A percentile compares a stretch with the other conserved stretches of the same genome.
Conservation (phyloP, 83 land plant genomes). For the Isoetes engelmannii region DNA sequence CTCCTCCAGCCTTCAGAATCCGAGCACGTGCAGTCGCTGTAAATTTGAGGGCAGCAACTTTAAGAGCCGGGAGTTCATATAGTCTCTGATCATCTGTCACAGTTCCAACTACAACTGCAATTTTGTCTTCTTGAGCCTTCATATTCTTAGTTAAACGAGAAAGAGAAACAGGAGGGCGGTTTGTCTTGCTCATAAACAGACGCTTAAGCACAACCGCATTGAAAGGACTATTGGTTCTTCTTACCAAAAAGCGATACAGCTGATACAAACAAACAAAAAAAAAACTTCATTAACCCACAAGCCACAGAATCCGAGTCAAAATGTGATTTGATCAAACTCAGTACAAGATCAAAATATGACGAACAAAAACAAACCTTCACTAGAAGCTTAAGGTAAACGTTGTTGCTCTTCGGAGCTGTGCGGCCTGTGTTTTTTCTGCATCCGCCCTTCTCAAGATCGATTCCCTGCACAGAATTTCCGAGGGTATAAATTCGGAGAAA, state of each 20-base stretch:
- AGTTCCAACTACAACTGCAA: slow-evolving; percentile 70
- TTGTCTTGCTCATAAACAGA: slow-evolving; percentile 75
- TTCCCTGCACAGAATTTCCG: slow-evolving; percentile 14
- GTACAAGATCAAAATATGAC: background rate
- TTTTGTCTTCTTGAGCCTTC: slow-evolving; percentile 56
- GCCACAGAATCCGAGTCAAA: background rate
- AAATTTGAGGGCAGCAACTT: slow-evolving; percentile 61
- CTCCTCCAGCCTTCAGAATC: slow-evolving; percentile 71
- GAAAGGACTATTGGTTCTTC: slow-evolving; percentile 67
- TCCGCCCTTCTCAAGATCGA: slow-evolving; percentile 31
- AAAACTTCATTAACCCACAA: background rate
- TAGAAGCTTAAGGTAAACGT: slow-evolving; percentile 32
- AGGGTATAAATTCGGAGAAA: no score
- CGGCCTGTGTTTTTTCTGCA: slow-evolving; percentile 30
- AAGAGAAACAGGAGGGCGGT: slow-evolving; percentile 68
- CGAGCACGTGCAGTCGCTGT: slow-evolving; percentile 73
- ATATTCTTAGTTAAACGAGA: slow-evolving; percentile 45
- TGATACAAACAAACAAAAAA: background rate
- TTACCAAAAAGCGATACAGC: slow-evolving; percentile 65
- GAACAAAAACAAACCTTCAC: slow-evolving; percentile 20
- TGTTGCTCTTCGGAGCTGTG: slow-evolving; percentile 30
- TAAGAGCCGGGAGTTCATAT: slow-evolving; percentile 55
- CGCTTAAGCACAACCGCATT: slow-evolving; percentile 69
- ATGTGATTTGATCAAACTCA: background rate
- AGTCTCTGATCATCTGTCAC: slow-evolving; percentile 66